Conservation (phyloP, 164 flowering plant species). For the Liriodendron chinense region DNA sequence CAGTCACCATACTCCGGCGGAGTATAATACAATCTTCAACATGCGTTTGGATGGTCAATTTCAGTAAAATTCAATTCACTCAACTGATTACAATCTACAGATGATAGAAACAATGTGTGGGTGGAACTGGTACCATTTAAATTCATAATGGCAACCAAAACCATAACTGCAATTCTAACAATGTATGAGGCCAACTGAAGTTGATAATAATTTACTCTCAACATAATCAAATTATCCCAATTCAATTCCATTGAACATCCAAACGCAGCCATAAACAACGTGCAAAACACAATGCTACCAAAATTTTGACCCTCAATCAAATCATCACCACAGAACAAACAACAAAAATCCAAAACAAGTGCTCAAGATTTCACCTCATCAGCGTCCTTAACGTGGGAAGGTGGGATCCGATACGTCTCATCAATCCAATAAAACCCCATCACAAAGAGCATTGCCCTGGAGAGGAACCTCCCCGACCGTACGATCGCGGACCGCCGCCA, state of each 20-base stretch:
- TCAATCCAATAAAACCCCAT: slow-evolving; percentile 38
- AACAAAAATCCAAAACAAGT: neutral
- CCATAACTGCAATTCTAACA: too few species aligned
- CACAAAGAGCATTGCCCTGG: slow-evolving; percentile 30
- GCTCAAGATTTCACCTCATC: slow-evolving; percentile 13
- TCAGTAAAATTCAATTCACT: neutral
- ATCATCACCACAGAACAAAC: neutral
- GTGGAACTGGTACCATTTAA: too few species aligned
- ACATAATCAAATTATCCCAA: too few species aligned
- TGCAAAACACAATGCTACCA: too few species aligned
- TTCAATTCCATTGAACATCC: too few species aligned
- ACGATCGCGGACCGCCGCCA: slow-evolving; percentile 34
- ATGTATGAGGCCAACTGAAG: too few species aligned
- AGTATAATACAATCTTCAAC: too few species aligned
- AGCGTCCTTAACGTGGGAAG: slow-evolving; percentile 1
- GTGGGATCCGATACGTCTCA: slow-evolving; percentile 8
- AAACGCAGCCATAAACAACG: too few species aligned
- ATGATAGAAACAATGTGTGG: too few species aligned
- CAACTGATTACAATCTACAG: too few species aligned
- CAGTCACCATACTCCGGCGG: neutral
- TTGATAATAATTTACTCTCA: too few species aligned
- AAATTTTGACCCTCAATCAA: neutral
- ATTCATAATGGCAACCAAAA: too few species aligned
- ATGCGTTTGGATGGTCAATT: neutral
- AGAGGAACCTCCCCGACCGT: slow-evolving; percentile 25